Evolutionary conservation across 106 monocot genomes (phyloP).

Genomic region (Alisma plantagoaquatica): DNA sequence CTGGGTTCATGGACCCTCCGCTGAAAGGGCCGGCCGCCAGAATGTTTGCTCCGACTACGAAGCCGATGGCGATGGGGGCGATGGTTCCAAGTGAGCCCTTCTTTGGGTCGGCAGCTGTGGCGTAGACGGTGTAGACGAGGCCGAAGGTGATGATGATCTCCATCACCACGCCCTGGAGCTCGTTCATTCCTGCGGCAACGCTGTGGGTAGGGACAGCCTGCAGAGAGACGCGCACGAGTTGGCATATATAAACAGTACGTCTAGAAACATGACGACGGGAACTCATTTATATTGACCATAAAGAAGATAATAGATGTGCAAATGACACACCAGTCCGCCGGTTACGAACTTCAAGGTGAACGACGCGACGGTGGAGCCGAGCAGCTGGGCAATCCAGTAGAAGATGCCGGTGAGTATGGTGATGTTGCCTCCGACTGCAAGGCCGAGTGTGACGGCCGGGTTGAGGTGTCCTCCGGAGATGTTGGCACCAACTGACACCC

Average conservation of each 20-base stretch:
- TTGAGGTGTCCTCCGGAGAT: slow-evolving; percentile 77
- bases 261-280: no score
- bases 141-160: slow-evolving; percentile 73
- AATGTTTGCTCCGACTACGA: slow-evolving; percentile 83
- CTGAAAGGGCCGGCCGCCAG: slow-evolving; percentile 76
- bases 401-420: slow-evolving; percentile 64
- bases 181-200: slow-evolving; percentile 32
- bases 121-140: slow-evolving; percentile 72
- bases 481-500: slow-evolving; percentile 64
- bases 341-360: slow-evolving; percentile 54
- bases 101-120: slow-evolving; percentile 29
- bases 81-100: slow-evolving; percentile 62
- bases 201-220: slow-evolving; percentile 52
- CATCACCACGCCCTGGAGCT: slow-evolving; percentile 41
- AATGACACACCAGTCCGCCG: slow-evolving; percentile 23
- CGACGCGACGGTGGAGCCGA: slow-evolving; percentile 47
- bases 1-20: slow-evolving; percentile 77
- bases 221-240: no score
- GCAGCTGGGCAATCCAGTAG: slow-evolving; percentile 73
- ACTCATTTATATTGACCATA: no score
- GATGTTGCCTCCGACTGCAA: slow-evolving; percentile 56
- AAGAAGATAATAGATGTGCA: no score
- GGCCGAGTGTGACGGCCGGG: slow-evolving; percentile 29
- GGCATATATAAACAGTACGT: no score
- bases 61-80: slow-evolving; percentile 83